These are phyloP conservation scores for Euphorbia schlechtendalii DNA, from an alignment of 441 rosid genomes.

Conservation along the genomic window DNA sequence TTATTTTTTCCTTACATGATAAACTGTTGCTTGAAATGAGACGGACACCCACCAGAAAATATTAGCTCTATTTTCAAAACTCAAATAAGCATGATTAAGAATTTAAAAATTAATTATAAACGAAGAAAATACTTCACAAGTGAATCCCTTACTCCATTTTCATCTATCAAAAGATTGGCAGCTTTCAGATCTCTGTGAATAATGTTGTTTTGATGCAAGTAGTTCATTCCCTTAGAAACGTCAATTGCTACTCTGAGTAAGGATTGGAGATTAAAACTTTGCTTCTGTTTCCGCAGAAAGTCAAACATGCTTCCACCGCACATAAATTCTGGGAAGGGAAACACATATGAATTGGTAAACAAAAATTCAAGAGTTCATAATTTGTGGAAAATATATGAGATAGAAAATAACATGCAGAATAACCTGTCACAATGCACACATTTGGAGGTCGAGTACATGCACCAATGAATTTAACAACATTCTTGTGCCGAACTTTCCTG, in stretches of 20 bases:
- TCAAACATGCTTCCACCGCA: constrained; percentile 66
- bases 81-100: neutral
- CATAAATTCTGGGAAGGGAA: constrained; percentile 47
- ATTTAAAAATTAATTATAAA: no score
- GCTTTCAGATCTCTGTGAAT: constrained; percentile 60
- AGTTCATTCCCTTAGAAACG: constrained; percentile 53
- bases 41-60: constrained; percentile 6
- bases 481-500: constrained; percentile 61
- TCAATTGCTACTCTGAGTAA: constrained; percentile 57
- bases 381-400: constrained; percentile 1
- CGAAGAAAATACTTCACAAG: no score
- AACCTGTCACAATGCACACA: constrained; percentile 63
- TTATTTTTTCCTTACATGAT: neutral
- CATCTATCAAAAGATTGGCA: constrained; percentile 68
- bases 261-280: constrained; percentile 37
- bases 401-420: constrained; percentile 3
- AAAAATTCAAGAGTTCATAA: constrained; percentile 2
- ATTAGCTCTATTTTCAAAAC: neutral
- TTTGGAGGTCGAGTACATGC: constrained; percentile 61
- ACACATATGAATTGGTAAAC: constrained; percentile 7
- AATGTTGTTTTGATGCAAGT: constrained; percentile 50
- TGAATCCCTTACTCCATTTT: constrained; percentile 52
- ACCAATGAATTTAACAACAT: constrained; percentile 60
- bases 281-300: constrained; percentile 53
- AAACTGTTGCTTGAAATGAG: neutral